Conservation (phyloP, 805 yeast genomes). For the Candida ponderosae region DNA sequence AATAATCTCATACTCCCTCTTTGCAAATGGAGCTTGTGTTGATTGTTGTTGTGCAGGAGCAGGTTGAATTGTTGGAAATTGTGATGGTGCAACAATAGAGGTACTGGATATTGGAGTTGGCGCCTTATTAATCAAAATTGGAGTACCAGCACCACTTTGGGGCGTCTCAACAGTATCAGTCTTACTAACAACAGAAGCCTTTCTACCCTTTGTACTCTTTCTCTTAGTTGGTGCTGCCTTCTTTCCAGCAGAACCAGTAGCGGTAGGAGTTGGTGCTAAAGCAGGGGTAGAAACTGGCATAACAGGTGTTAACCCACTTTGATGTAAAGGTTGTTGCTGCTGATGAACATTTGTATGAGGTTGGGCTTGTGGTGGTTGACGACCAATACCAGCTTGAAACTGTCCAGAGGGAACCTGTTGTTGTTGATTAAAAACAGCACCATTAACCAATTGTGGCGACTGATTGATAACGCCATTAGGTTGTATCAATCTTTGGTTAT, state of each 20-base stretch:
- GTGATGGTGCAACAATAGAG: too few relatives aligned
- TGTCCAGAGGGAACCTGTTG: not conserved
- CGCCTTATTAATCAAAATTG: too few relatives aligned
- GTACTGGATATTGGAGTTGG: too few relatives aligned
- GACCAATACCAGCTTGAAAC: not conserved
- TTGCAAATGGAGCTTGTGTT: constrained; percentile 10
- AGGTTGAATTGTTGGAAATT: too few relatives aligned
- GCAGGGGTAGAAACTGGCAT: not conserved
- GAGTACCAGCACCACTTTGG: not conserved
- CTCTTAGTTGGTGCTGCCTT: constrained; percentile 7
- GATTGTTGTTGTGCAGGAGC: not conserved
- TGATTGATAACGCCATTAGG: not conserved
- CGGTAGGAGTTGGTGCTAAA: not conserved
- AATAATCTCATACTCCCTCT: constrained; percentile 18
- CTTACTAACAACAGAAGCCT: not conserved
- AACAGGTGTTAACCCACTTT: not conserved
- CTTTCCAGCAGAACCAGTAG: not conserved
- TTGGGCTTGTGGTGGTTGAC: constrained; percentile 1
- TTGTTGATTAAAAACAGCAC: too few relatives aligned
- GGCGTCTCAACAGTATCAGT: not conserved
- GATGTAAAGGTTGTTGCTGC: constrained; percentile 1
- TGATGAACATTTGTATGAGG: not conserved
- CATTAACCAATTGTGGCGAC: not conserved
- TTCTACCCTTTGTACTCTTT: constrained; percentile 3
- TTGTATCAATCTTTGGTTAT: constrained; percentile 2